Conservation (phyloP, 1,284 basidiomycete species). For the Ustilago lituana region DNA sequence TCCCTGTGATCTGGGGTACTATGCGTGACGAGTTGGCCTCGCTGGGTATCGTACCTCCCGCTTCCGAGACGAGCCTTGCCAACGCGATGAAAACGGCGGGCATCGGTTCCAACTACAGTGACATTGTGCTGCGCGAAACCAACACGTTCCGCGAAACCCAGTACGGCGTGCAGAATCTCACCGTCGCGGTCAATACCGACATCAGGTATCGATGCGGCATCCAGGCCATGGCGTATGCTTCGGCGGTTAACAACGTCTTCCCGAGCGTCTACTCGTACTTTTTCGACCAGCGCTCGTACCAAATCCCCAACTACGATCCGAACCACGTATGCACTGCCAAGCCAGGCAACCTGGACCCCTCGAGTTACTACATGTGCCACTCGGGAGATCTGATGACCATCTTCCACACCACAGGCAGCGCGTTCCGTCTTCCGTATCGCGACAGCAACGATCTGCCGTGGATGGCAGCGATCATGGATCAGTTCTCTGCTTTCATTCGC, state of each 20-base stretch:
- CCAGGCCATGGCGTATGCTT: constrained; percentile 41
- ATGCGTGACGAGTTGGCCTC: constrained; percentile 53
- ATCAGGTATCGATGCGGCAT: constrained; percentile 40
- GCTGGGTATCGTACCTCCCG: constrained; percentile 46
- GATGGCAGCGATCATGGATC: constrained; percentile 36
- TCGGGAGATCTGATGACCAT: constrained; percentile 44
- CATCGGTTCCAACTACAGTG: constrained; percentile 33
- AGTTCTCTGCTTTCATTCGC: constrained; percentile 38
- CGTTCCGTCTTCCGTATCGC: constrained; percentile 31
- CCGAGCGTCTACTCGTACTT: constrained; percentile 35
- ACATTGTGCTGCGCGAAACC: constrained; percentile 34
- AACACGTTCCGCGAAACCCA: constrained; percentile 26
- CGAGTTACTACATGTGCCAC: constrained; percentile 48
- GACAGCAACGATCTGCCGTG: constrained; percentile 34
- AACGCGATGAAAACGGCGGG: constrained; percentile 40
- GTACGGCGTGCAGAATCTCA: constrained; percentile 40
- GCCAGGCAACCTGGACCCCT: constrained; percentile 19
- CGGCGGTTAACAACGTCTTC: constrained; percentile 41
- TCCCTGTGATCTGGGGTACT: constrained; percentile 48
- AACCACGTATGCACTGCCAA: constrained; percentile 20
- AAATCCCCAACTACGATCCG: constrained; percentile 46
- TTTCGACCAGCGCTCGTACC: constrained; percentile 37
- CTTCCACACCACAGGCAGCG: constrained; percentile 34
- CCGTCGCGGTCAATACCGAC: constrained; percentile 41
- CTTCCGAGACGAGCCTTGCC: constrained; percentile 32